Conservation (phyloP, 2,329 filamentous ascomycete genomes). For the Neonectria neomacrospora region DNA sequence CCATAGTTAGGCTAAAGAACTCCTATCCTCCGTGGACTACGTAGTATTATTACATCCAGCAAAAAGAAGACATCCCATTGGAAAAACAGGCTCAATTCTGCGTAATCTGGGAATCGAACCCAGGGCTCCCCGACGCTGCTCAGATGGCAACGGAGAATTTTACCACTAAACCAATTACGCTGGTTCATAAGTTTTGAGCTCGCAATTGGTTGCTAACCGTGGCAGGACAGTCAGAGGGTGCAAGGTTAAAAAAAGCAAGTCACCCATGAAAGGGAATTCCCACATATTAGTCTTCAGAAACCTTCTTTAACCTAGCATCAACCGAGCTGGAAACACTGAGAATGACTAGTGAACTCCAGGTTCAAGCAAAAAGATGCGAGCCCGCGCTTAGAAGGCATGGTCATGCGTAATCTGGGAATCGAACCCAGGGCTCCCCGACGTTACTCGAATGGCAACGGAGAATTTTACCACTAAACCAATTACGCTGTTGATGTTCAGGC, state of each 20-base stretch:
- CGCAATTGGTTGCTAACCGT: not conserved
- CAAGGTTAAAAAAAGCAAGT: not conserved
- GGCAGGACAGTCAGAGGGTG: not conserved
- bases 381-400: not conserved
- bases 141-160: conserved; percentile 1
- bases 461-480: conserved; percentile 14
- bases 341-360: no score
- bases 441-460: conserved; percentile 7
- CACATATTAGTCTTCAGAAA: no score
- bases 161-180: conserved; percentile 3
- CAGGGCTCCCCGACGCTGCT: conserved; percentile 1
- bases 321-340: not conserved
- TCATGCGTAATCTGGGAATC: conserved; percentile 5
- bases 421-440: conserved; percentile 12
- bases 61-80: no score
- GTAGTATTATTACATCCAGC: no score
- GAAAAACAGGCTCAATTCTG: not conserved
- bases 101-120: conserved; percentile 2
- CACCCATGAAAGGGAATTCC: no score
- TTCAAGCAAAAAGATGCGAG: not conserved
- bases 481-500: not conserved
- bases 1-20: no score
- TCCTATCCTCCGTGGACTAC: no score
- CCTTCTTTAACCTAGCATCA: no score
- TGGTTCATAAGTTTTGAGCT: not conserved